Evolutionary conservation across 164 flowering plant genomes (phyloP).

Genomic region (Berberis vulgaris): DNA sequence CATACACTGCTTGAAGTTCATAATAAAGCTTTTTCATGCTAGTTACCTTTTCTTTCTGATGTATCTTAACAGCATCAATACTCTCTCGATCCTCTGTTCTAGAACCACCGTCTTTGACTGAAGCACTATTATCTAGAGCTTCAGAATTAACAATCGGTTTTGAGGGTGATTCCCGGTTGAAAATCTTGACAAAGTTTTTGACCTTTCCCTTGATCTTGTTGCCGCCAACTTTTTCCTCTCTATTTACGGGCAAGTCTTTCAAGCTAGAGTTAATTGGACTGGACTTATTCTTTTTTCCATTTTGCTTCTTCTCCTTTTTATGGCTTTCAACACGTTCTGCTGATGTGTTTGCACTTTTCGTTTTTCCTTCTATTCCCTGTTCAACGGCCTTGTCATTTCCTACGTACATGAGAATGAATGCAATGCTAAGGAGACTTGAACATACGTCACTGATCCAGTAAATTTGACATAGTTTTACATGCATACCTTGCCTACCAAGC

Average conservation of each 20-base stretch:
- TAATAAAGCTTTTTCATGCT: slow-evolving; percentile 1
- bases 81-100: slow-evolving; percentile 16
- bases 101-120: slow-evolving; percentile 19
- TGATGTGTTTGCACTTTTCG: slow-evolving; percentile 12
- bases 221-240: slow-evolving; percentile 20
- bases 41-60: slow-evolving; percentile 10
- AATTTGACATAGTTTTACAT: slow-evolving; percentile 1
- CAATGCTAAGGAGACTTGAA: not conserved
- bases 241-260: slow-evolving; percentile 16
- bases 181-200: slow-evolving; percentile 61
- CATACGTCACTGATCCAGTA: not conserved
- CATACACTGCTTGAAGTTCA: slow-evolving; percentile 21
- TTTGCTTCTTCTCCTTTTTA: slow-evolving; percentile 19
- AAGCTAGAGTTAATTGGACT: slow-evolving; percentile 13
- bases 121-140: slow-evolving; percentile 25
- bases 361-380: slow-evolving; percentile 13
- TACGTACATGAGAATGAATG: slow-evolving; percentile 15
- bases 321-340: slow-evolving; percentile 9
- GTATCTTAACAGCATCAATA: slow-evolving; percentile 9
- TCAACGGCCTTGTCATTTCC: slow-evolving; percentile 19
- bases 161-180: slow-evolving; percentile 51
- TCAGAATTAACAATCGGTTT: slow-evolving; percentile 18
- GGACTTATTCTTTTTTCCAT: slow-evolving; percentile 13
- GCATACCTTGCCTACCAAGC: not conserved
- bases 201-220: slow-evolving; percentile 25